phyloP scores from a whole-genome alignment of 768 basidiomycete species.

The Xerocomus spinulosus region DNA sequence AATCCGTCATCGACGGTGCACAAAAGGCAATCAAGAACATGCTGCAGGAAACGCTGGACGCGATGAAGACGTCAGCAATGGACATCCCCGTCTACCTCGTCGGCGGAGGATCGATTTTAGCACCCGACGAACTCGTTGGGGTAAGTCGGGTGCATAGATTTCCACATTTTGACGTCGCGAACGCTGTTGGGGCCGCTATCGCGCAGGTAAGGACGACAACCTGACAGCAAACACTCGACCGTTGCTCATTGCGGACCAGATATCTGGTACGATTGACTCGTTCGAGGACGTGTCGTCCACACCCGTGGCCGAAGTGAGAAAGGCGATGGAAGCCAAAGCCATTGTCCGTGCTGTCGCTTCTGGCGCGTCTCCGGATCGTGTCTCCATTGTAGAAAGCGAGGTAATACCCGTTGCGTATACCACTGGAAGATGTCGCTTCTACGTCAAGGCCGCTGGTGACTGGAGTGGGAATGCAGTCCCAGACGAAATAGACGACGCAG shows the following conservation, averaged over 20 bases:
- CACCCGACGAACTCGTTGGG: conserved; percentile 47
- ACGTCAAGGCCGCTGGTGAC: conserved; percentile 60
- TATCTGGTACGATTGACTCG: conserved; percentile 44
- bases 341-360: conserved; percentile 41
- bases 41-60: conserved; percentile 48
- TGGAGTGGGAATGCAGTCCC: conserved; percentile 28
- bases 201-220: conserved; percentile 28
- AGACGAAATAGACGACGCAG: conserved; percentile 17
- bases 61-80: conserved; percentile 60
- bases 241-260: conserved; percentile 22
- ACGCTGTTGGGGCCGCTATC: conserved; percentile 57
- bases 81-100: conserved; percentile 58
- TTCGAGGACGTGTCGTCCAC: conserved; percentile 39
- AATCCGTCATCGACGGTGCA: conserved; percentile 31
- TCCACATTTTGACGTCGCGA: conserved; percentile 52
- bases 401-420: conserved; percentile 43
- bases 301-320: conserved; percentile 28
- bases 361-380: conserved; percentile 41
- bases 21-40: conserved; percentile 38
- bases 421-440: conserved; percentile 37
- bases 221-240: not conserved
- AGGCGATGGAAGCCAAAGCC: conserved; percentile 35
- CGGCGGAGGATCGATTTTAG: conserved; percentile 61
- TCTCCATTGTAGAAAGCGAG: conserved; percentile 53
- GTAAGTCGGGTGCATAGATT: conserved; percentile 48